Conservation (phyloP, 352 stramenopile species). For the Aphanomyces astaci region DNA sequence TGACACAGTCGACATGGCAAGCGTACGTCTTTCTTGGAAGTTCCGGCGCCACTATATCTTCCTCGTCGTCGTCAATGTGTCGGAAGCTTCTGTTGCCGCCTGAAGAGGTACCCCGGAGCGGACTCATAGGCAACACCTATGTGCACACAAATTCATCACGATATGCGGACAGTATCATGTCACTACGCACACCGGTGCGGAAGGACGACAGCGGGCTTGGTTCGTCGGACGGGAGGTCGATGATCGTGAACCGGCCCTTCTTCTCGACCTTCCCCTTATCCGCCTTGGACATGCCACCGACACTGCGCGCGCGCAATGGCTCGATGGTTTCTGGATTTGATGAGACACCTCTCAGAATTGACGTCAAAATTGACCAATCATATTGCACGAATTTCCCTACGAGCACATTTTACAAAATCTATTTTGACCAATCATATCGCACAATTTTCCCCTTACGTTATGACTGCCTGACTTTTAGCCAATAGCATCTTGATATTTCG, state of each 20-base stretch:
- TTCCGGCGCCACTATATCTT: neutral
- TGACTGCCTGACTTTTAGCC: no score
- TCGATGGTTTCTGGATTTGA: neutral
- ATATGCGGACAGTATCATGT: neutral
- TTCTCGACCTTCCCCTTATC: slow-evolving; percentile 21
- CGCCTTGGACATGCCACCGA: neutral
- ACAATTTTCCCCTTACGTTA: no score
- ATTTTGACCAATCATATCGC: slow-evolving; percentile 1
- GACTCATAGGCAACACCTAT: neutral
- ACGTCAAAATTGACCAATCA: neutral
- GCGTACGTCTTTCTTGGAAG: slow-evolving; percentile 11
- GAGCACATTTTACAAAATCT: no score
- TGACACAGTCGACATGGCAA: neutral
- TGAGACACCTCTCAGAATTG: neutral
- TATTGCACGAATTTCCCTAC: no score
- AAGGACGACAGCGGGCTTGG: neutral
- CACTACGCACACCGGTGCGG: neutral
- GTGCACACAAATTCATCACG: neutral
- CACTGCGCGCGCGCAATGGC: neutral
- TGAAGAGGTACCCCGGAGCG: neutral
- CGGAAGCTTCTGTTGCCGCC: neutral
- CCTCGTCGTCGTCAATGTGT: neutral
- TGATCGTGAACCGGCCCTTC: slow-evolving; percentile 23
- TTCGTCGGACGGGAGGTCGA: slow-evolving; percentile 16
- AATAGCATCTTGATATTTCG: no score